Evolutionary conservation across 495 filamentous ascomycete species (phyloP), one percentile per base, ranked within the genome.

Genomic region (Talaromyces liani): DNA sequence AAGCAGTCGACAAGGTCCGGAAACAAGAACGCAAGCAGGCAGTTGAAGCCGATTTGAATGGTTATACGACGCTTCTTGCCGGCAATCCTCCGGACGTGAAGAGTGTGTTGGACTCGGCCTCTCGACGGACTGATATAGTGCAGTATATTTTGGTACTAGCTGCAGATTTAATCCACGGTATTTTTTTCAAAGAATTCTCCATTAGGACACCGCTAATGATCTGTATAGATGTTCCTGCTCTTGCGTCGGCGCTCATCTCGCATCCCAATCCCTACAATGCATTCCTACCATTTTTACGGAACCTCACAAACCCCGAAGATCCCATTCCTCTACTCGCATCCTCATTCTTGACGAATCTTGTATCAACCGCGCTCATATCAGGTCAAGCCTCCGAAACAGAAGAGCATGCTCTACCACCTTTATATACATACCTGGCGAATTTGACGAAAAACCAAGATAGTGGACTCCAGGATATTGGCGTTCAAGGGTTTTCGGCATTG

Each of bases 1-100:
- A 94, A 76, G 91, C 94, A 58, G 91, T 97, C 67, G 95, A 98
- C 75, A 98, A 97, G 78, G 92, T 94, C 66, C 89, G 91, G 67
- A 92, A 90, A 70, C 90, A 92, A 60, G 91, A 94, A 72, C 86
- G 93, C 70, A 86, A 85, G 69, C 84, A 92, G 68, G 88, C 87
- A 33, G 85, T 98, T 64, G 91, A 95, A 71, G 75, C 76, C 25
- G 91, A 97, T 73, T 75, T 92, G 7, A 78, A 87, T 57, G 90
- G 85, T 36, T 99, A 96, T 77, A 81, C 84, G 59, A 78, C 79
- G 51, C 81, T 98, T 65, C 85, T 99, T 66, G 79, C 96, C 7
- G 94, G 94, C 51, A 79, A 84, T 33, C 80, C 83, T 41, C 36
- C 36, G 36, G 85, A 82, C 56, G 84, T 81, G 65, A 84, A 83